A percentile compares a stretch with the other conserved stretches of the same genome.
Evolutionary conservation across 805 yeast genomes (phyloP).

Genomic region (Kodamaea nitidulidarum): DNA sequence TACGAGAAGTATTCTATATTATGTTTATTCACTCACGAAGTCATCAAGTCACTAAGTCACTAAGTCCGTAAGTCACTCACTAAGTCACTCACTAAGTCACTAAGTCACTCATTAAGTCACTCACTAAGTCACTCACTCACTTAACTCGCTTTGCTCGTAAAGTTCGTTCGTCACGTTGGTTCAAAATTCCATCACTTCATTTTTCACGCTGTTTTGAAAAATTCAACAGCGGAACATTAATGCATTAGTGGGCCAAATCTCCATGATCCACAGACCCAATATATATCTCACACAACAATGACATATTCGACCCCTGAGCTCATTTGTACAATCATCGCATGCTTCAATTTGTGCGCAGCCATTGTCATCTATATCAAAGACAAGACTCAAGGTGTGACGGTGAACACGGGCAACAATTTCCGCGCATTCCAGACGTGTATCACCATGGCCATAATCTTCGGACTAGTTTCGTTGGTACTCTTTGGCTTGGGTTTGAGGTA

Average conservation of each 20-base stretch:
- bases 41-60: no score
- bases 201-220: no score
- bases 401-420: conserved; percentile 17
- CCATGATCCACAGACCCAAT: background rate
- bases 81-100: no score
- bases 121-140: no score
- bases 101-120: no score
- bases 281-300: background rate
- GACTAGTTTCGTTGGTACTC: conserved; percentile 14
- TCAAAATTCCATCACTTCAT: no score
- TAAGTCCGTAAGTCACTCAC: no score
- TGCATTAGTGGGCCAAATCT: background rate
- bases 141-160: no score
- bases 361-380: conserved; percentile 15
- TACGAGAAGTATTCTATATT: no score
- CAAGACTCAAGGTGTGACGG: conserved; percentile 11
- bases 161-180: no score
- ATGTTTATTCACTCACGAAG: no score
- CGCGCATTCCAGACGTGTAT: conserved; percentile 18
- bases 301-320: conserved; percentile 8
- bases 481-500: conserved; percentile 8
- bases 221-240: background rate
- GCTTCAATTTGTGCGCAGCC: conserved; percentile 16
- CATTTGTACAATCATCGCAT: conserved; percentile 17
- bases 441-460: conserved; percentile 18